Percentiles rank a stretch among this genome's conserved stretches.
These are phyloP conservation scores for Pestalotiopsis sp. DNA, from an alignment of 2,329 filamentous ascomycete genomes.

Conservation along the genomic window DNA sequence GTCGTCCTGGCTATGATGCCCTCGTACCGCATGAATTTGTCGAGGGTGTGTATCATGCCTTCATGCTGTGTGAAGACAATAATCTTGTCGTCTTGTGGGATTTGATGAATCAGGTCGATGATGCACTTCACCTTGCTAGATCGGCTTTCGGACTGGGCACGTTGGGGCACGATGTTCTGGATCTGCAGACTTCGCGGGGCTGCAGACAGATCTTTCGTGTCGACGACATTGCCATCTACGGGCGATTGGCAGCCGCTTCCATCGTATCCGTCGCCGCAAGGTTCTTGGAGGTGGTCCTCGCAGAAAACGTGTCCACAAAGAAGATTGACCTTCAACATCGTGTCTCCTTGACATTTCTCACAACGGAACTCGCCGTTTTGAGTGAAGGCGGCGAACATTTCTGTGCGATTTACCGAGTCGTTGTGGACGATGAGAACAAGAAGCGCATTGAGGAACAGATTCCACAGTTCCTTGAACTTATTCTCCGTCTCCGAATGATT, in stretches of 20 bases:
- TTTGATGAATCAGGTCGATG: slow-evolving; percentile 14
- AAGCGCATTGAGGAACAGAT: not conserved
- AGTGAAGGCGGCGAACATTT: not conserved
- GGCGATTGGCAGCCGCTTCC: slow-evolving; percentile 13
- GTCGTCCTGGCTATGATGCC: slow-evolving; percentile 17
- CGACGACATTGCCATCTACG: slow-evolving; percentile 11
- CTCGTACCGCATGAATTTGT: slow-evolving; percentile 15
- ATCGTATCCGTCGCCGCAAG: slow-evolving; percentile 18
- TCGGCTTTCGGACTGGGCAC: not conserved
- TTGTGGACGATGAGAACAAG: not conserved
- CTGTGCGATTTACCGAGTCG: not conserved
- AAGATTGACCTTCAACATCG: slow-evolving; percentile 6
- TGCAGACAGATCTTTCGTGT: slow-evolving; percentile 7
- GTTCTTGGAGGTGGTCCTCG: not conserved
- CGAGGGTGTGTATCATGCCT: slow-evolving; percentile 27
- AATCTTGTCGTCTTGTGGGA: slow-evolving; percentile 22
- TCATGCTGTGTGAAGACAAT: slow-evolving; percentile 40
- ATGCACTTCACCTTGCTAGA: slow-evolving; percentile 24
- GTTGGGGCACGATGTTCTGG: not conserved
- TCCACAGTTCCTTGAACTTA: slow-evolving; percentile 1
- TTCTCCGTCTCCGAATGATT: not conserved
- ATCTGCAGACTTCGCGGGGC: not conserved
- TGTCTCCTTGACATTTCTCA: slow-evolving; percentile 12
- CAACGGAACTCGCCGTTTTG: not conserved
- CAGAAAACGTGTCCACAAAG: not conserved